phyloP scores from a whole-genome alignment of 441 rosid species.

The Euphorbia celastroides region DNA sequence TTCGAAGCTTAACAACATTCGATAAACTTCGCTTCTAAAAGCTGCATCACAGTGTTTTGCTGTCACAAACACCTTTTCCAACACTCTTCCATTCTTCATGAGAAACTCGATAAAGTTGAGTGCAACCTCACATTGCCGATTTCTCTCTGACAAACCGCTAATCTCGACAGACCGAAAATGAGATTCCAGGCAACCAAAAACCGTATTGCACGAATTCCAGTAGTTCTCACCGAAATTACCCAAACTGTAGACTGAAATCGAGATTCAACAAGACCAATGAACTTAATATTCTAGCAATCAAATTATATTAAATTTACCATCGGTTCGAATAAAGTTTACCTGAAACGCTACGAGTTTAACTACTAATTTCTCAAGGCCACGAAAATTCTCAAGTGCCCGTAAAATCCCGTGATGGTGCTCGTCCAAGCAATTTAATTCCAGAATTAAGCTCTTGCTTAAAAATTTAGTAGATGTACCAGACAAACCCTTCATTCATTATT shows the following conservation, averaged over 20 bases:
- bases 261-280: no score
- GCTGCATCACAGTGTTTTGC: neutral
- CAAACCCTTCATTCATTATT: constrained; percentile 6
- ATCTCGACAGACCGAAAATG: neutral
- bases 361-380: neutral
- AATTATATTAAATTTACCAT: no score
- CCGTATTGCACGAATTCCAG: neutral
- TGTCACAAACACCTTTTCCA: constrained; percentile 14
- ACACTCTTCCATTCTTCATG: constrained; percentile 8
- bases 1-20: neutral
- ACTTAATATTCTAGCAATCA: no score
- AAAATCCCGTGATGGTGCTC: neutral
- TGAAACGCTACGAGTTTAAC: neutral
- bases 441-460: neutral
- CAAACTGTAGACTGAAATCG: neutral
- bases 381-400: neutral
- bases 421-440: neutral
- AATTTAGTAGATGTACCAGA: neutral
- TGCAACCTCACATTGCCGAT: neutral
- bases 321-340: no score
- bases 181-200: neutral
- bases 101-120: constrained; percentile 12
- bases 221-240: neutral
- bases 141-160: neutral
- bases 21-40: neutral